A percentile compares a stretch with the other conserved stretches of the same genome.
Conservation (phyloP, 305 asterid species). For the Andrographis paniculata region DNA sequence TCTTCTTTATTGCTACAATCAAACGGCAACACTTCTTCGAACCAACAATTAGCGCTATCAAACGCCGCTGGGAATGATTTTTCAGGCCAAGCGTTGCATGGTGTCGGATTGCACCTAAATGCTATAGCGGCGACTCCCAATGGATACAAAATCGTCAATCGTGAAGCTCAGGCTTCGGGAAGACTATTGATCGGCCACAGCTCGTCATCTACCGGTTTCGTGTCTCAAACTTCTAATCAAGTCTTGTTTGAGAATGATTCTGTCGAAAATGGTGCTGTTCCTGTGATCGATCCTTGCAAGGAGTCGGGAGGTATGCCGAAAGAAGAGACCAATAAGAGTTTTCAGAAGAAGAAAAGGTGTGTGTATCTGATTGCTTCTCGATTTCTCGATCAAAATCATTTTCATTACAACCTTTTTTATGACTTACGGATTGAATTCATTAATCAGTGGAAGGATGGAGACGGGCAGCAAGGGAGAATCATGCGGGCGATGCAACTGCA, state of each 20-base stretch:
- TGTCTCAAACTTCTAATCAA: conserved; percentile 25
- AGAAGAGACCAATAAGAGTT: conserved; percentile 55
- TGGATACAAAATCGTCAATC: conserved; percentile 35
- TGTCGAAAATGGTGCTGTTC: conserved; percentile 27
- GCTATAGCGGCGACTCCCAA: conserved; percentile 58
- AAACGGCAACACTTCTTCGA: conserved; percentile 28
- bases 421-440: conserved; percentile 20
- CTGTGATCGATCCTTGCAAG: conserved; percentile 36
- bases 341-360: conserved; percentile 88
- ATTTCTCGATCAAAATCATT: not conserved
- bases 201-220: conserved; percentile 30
- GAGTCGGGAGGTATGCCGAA: conserved; percentile 29
- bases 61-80: conserved; percentile 34
- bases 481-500: conserved; percentile 93
- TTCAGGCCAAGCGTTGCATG: conserved; percentile 39
- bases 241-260: conserved; percentile 33
- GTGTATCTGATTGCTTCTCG: conserved; percentile 9
- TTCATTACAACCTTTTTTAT: not conserved
- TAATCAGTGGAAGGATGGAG: conserved; percentile 53
- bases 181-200: conserved; percentile 44
- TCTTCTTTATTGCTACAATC: conserved; percentile 28
- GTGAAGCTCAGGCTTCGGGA: conserved; percentile 39
- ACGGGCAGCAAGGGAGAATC: conserved; percentile 46
- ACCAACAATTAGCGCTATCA: conserved; percentile 24
- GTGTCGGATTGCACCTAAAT: conserved; percentile 92